Percentiles rank a stretch among this genome's conserved stretches.
Evolutionary conservation across 257 asterid species (phyloP).

Genomic region (Solanum chilense): DNA sequence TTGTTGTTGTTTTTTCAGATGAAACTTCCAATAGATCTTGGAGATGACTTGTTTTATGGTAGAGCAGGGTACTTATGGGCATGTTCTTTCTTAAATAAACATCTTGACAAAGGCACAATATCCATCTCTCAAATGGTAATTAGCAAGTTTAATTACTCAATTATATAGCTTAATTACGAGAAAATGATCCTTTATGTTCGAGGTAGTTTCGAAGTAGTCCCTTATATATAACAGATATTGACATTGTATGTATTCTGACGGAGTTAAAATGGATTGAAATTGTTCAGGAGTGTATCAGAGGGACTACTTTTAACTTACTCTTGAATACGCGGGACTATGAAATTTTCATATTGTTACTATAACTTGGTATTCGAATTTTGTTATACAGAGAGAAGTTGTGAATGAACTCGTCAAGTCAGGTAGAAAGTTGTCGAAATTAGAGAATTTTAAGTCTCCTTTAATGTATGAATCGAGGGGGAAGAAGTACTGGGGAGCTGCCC

Average conservation of each 20-base stretch:
- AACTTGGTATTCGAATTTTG: neutral
- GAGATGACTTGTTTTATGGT: slow-evolving; percentile 62
- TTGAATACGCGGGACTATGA: neutral
- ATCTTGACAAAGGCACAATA: slow-evolving; percentile 41
- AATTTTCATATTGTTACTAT: neutral
- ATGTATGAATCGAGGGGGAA: slow-evolving; percentile 83
- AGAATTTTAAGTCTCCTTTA: slow-evolving; percentile 30
- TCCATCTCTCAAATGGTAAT: slow-evolving; percentile 55
- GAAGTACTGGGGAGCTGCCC: slow-evolving; percentile 82
- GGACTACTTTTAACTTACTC: neutral
- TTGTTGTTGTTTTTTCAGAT: slow-evolving; percentile 21
- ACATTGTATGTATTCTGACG: neutral
- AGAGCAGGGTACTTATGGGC: slow-evolving; percentile 86
- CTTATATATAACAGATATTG: neutral
- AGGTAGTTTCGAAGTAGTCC: neutral
- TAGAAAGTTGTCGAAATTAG: slow-evolving; percentile 31
- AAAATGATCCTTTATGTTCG: neutral
- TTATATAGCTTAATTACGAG: neutral
- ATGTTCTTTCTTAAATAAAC: slow-evolving; percentile 55
- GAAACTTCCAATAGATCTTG: slow-evolving; percentile 51
- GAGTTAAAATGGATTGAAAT: neutral
- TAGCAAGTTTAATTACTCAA: neutral
- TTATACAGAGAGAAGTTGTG: slow-evolving; percentile 43
- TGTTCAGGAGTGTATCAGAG: neutral
- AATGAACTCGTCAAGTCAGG: slow-evolving; percentile 57